Evolutionary conservation across 2,329 filamentous ascomycete species (phyloP).

Genomic region (Akanthomyces dipterigenus): DNA sequence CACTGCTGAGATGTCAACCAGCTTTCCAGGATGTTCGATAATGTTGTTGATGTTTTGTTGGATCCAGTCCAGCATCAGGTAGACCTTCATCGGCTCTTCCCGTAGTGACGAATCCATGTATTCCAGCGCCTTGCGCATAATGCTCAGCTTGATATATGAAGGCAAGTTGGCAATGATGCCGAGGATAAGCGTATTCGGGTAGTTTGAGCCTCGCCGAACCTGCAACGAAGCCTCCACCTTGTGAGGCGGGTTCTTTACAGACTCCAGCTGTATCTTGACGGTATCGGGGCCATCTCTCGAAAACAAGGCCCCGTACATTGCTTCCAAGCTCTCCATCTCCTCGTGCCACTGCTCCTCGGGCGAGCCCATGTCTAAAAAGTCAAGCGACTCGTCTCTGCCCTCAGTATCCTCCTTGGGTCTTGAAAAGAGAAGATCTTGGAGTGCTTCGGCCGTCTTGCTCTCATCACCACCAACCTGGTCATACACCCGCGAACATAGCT

Average conservation of each 20-base stretch:
- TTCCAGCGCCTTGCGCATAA: constrained; percentile 68
- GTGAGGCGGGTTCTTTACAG: constrained; percentile 44
- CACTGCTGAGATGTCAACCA: constrained; percentile 78
- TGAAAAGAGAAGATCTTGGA: constrained; percentile 52
- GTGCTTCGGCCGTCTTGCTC: constrained; percentile 64
- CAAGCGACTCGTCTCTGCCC: constrained; percentile 33
- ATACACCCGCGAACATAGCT: constrained; percentile 74
- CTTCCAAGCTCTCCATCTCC: constrained; percentile 75
- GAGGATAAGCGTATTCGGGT: constrained; percentile 66
- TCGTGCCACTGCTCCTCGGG: constrained; percentile 71
- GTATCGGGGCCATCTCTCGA: constrained; percentile 51
- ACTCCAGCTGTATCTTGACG: constrained; percentile 63
- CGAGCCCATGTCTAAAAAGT: constrained; percentile 41
- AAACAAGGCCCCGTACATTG: constrained; percentile 76
- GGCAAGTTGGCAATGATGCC: constrained; percentile 67
- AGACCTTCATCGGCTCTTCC: constrained; percentile 84
- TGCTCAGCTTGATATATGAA: constrained; percentile 87
- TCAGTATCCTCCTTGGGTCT: constrained; percentile 8
- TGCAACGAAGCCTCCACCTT: constrained; percentile 52
- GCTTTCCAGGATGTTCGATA: constrained; percentile 73
- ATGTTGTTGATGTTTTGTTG: constrained; percentile 78
- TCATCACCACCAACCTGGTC: constrained; percentile 68
- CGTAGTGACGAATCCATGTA: constrained; percentile 64
- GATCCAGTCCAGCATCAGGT: constrained; percentile 84
- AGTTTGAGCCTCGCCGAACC: constrained; percentile 65